Conservation (phyloP, 768 basidiomycete species). For the Daedaleopsis sinensis region DNA sequence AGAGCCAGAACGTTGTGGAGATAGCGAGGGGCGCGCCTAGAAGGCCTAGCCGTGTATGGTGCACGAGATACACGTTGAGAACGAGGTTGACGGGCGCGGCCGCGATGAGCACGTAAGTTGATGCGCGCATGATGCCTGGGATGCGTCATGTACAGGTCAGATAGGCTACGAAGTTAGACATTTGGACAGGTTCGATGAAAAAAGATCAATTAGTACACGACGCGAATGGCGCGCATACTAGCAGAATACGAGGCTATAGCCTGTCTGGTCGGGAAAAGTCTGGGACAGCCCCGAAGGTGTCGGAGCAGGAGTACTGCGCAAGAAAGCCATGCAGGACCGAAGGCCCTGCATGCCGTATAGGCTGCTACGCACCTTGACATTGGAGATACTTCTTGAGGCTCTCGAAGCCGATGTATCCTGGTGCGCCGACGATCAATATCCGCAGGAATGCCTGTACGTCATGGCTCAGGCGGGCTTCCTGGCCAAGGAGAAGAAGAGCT, state of each 20-base stretch:
- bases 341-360: neutral
- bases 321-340: neutral
- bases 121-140: conserved; percentile 74
- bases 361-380: conserved; percentile 60
- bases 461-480: conserved; percentile 55
- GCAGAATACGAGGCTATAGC: too few relatives aligned
- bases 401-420: conserved; percentile 77
- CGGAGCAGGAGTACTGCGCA: neutral
- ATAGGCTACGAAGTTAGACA: neutral
- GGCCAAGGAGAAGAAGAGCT: conserved; percentile 63
- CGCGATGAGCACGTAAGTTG: conserved; percentile 64
- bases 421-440: conserved; percentile 63
- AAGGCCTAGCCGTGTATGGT: conserved; percentile 62
- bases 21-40: conserved; percentile 70
- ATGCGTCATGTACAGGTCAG: neutral
- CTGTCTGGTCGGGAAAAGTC: too few relatives aligned
- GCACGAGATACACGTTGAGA: conserved; percentile 63
- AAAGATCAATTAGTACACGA: neutral
- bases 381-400: conserved; percentile 80
- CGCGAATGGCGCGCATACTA: neutral
- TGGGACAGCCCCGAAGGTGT: neutral
- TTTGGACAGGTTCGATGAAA: too few relatives aligned
- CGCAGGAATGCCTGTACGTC: conserved; percentile 71
- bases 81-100: conserved; percentile 68
- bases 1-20: conserved; percentile 70